A percentile compares a stretch with the other conserved stretches of the same genome.
phyloP scores from a whole-genome alignment of 1,284 basidiomycete species.

The Clitocybe nebularis region DNA sequence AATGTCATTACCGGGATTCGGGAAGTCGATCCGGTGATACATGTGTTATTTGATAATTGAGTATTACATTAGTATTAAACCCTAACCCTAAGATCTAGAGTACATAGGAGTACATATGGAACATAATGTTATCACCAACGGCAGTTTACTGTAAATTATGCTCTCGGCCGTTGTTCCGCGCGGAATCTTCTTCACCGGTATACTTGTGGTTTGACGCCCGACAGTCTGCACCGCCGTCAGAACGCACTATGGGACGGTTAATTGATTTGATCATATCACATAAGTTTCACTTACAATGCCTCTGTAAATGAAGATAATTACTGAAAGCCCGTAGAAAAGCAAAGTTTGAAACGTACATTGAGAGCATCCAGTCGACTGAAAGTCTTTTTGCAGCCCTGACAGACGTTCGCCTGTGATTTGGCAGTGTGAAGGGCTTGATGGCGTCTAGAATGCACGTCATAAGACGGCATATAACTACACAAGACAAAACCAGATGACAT shows the following conservation, averaged over 20 bases:
- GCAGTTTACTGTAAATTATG: slow-evolving; percentile 10
- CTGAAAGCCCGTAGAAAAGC: slow-evolving; percentile 19
- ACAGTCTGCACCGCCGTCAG: slow-evolving; percentile 77
- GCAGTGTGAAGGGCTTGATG: slow-evolving; percentile 87
- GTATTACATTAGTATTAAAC: slow-evolving; percentile 21
- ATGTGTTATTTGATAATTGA: slow-evolving; percentile 19
- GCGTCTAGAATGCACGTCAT: slow-evolving; percentile 41
- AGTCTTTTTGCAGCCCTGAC: slow-evolving; percentile 89
- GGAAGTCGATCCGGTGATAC: slow-evolving; percentile 8
- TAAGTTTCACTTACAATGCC: slow-evolving; percentile 39
- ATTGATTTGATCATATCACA: slow-evolving; percentile 15
- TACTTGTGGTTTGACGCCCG: slow-evolving; percentile 40
- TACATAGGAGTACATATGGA: too few relatives aligned
- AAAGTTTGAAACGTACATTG: slow-evolving; percentile 50
- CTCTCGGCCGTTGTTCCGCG: slow-evolving; percentile 13
- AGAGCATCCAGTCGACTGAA: slow-evolving; percentile 93
- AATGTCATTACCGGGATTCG: slow-evolving; percentile 5
- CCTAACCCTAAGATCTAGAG: slow-evolving; percentile 19
- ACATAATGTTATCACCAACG: too few relatives aligned
- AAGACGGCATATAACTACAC: slow-evolving; percentile 1
- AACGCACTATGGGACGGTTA: slow-evolving; percentile 55
- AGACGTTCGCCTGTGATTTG: slow-evolving; percentile 81
- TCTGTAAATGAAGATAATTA: slow-evolving; percentile 27
- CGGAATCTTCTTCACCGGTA: slow-evolving; percentile 13
- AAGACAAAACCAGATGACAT: slow-evolving; percentile 29